A percentile compares a stretch with the other conserved stretches of the same genome.
These are phyloP conservation scores for Apiotrichum akiyoshidainum DNA, from an alignment of 1,284 basidiomycete species.

Conservation along the genomic window DNA sequence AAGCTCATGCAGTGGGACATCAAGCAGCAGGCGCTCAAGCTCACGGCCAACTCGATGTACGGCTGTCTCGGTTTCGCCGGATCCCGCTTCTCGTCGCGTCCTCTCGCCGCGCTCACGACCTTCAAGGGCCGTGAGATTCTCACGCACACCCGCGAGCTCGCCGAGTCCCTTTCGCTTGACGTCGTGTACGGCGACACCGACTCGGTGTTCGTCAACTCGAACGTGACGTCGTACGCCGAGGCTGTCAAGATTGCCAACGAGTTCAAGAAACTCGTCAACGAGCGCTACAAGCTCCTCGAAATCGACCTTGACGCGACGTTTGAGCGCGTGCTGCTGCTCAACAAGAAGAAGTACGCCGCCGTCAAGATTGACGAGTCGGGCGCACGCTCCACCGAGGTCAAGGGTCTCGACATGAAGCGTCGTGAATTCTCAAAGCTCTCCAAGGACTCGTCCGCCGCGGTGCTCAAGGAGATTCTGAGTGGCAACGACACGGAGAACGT, in stretches of 20 bases:
- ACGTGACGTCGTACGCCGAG: conserved; percentile 79
- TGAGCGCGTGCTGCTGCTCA: conserved; percentile 83
- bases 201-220: conserved; percentile 97
- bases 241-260: conserved; percentile 87
- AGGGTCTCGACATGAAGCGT: conserved; percentile 98
- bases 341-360: conserved; percentile 99
- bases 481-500: conserved; percentile 87
- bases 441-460: conserved; percentile 85
- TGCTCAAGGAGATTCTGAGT: conserved; percentile 85
- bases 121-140: conserved; percentile 98
- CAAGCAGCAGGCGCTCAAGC: conserved; percentile 94
- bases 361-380: conserved; percentile 82
- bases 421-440: conserved; percentile 90
- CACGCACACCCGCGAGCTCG: conserved; percentile 87
- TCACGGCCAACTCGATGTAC: conserved; percentile 99
- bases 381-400: conserved; percentile 78
- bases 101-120: conserved; percentile 92
- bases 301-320: conserved; percentile 96
- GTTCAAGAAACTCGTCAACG: conserved; percentile 95
- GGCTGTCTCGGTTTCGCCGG: conserved; percentile 98
- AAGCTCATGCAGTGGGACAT: conserved; percentile 92
- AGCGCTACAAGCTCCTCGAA: conserved; percentile 89
- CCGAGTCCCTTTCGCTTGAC: conserved; percentile 83
- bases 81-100: conserved; percentile 94
- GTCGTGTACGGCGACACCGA: conserved; percentile 99